Evolutionary conservation across 192 early-diverging fungal genomes (phyloP).

Genomic region (Gryganskiella cystojenkinii): DNA sequence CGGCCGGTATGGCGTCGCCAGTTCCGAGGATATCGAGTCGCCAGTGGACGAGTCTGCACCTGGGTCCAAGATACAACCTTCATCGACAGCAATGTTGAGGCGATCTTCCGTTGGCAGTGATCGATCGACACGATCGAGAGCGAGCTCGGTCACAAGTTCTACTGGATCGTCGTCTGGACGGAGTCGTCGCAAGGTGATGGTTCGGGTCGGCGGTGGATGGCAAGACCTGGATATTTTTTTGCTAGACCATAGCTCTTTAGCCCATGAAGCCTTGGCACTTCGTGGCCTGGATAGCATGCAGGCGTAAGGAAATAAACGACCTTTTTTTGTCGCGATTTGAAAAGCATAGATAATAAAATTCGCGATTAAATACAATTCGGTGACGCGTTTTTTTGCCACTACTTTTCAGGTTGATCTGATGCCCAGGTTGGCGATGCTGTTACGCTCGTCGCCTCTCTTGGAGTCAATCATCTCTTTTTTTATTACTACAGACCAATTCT

Average conservation of each 20-base stretch:
- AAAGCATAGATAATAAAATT: background rate
- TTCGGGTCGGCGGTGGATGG: constrained; percentile 71
- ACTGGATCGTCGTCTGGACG: constrained; percentile 13
- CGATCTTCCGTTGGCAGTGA: constrained; percentile 17
- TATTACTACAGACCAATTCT: too few relatives aligned
- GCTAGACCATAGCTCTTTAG: constrained; percentile 58
- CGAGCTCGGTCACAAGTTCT: constrained; percentile 20
- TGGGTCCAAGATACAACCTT: too few relatives aligned
- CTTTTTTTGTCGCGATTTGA: background rate
- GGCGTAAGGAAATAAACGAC: too few relatives aligned
- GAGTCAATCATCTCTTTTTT: background rate
- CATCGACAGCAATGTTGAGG: too few relatives aligned
- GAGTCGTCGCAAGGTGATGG: constrained; percentile 52
- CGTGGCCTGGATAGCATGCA: too few relatives aligned
- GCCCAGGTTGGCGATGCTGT: too few relatives aligned
- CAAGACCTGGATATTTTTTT: constrained; percentile 73
- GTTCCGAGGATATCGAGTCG: too few relatives aligned
- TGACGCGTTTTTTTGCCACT: background rate
- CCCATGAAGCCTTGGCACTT: constrained; percentile 16
- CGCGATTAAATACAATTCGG: too few relatives aligned
- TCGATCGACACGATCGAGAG: constrained; percentile 15
- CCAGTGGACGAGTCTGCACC: too few relatives aligned
- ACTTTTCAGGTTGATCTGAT: background rate
- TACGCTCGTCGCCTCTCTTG: too few relatives aligned
- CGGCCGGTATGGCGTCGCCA: constrained; percentile 17